Evolutionary conservation across 768 basidiomycete genomes (phyloP), one percentile per base, ranked within the genome.

Genomic region (Collybiopsis luxurians): DNA sequence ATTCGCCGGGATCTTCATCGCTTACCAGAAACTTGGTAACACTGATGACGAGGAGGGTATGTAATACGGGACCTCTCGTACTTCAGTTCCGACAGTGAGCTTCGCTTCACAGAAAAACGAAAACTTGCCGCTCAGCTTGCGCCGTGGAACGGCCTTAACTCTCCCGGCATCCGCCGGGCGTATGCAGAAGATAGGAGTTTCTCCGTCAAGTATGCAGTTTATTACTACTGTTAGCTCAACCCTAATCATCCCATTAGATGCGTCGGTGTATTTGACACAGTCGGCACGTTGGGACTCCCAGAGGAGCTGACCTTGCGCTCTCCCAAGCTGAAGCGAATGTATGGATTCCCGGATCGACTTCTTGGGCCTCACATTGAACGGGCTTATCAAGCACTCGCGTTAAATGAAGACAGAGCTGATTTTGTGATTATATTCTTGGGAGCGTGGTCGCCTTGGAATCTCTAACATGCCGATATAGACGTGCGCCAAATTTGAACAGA

Each of bases 241-340:
- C 34, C 36, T 19, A 49, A 60, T 27, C 43, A 15, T 46, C 26
- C 52, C 26, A 24, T 30, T 60, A 86, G 84, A 67, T 86, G 85
- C 60, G 62, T 90, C 53, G 88, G 88, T 2, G 87, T 90, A 19
- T 90, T 85, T 63, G 89, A 90, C 63, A 90, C 89, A 4, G 89
- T 90, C n/a, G 87, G 87, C n/a, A 30, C n/a, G 26, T 48, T 88
- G 27, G 87, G 87, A 10, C 68, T 90, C 15, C 89, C 89, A 1
- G 84, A 84, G 62, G 87, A 89, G 61, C 63, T 90, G 15, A 76
- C 77, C 2, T 68, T 75, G 43, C 68, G 71, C 17, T 75, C 76
- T 11, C 68, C 75, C 15, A 77, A 75, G 55, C 66, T 76, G 13
- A 75, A 70, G 53, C 77, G 74, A 3, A 69, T 88, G 2, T 89